A percentile compares a stretch with the other conserved stretches of the same genome.
These are phyloP conservation scores for Nothopassalora personata DNA, from an alignment of 2,329 filamentous ascomycete genomes.

Conservation along the genomic window DNA sequence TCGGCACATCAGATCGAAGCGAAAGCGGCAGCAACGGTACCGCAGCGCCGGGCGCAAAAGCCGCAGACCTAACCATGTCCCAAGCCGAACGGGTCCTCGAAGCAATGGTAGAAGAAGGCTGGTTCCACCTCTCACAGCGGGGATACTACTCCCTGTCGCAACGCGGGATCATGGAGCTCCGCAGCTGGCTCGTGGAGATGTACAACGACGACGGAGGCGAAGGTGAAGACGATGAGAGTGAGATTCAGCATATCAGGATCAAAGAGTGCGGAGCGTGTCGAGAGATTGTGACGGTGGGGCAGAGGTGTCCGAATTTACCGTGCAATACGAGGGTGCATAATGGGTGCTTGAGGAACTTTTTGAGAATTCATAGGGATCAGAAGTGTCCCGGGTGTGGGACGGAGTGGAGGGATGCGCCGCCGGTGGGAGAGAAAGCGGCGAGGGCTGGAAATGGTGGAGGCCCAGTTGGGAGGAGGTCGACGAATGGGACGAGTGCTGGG, in stretches of 20 bases:
- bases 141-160: conserved; percentile 73
- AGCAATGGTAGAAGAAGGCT: conserved; percentile 69
- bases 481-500: conserved; percentile 13
- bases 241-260: conserved; percentile 58
- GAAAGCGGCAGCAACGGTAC: conserved; percentile 10
- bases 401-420: conserved; percentile 47
- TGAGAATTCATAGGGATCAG: conserved; percentile 55
- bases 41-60: conserved; percentile 4
- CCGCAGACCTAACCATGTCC: conserved; percentile 59
- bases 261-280: conserved; percentile 85
- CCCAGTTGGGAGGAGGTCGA: conserved; percentile 10
- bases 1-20: conserved; percentile 27
- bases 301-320: conserved; percentile 64
- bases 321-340: conserved; percentile 72
- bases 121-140: conserved; percentile 69
- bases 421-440: conserved; percentile 50
- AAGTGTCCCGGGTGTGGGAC: conserved; percentile 58
- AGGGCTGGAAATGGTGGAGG: neutral
- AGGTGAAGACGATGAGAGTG: conserved; percentile 39
- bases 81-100: conserved; percentile 71
- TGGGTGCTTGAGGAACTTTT: conserved; percentile 68
- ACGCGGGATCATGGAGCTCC: conserved; percentile 76
- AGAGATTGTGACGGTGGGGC: conserved; percentile 80
- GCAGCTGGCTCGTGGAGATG: conserved; percentile 75
- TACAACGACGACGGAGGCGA: conserved; percentile 67